Evolutionary conservation across 176 grass and related monocot species (phyloP), one percentile per base, ranked within the genome.

Genomic region (Thalia dealbata): DNA sequence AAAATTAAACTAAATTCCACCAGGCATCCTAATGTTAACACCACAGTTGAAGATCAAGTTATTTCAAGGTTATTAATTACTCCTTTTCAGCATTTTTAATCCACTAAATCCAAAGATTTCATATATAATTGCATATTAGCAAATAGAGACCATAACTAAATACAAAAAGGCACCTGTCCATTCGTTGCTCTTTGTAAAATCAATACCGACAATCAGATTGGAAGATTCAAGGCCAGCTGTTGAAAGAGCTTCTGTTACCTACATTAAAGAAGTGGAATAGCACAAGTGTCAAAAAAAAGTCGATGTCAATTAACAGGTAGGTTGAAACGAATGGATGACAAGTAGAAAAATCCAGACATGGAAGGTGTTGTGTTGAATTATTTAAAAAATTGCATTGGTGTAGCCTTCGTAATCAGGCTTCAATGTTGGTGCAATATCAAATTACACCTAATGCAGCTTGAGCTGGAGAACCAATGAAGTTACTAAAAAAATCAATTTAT

Each of bases 171-270:
- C n/a, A 82, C 87, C 82, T 71, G 83, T 82, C 87, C 87, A 85
- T 14, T 80, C 50, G 60, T 89, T 85, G 87, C 83, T 89, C 77
- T 78, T 85, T 43, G 80, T 89, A 80, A 89, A 89, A 78, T 89
- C 83, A 16, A 89, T 80, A 4, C 87, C 87, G 14, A 89, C 78
- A 8, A 81, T 83, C 52, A 89, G 69, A 64, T 83, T 89, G 12
- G 73, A 89, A 9, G 86, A 85, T 76, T 89, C 86, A 60, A 85
- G 76, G 0, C 79, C 82, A 50, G 58, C 79, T 9, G 6, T 0
- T 25, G 82, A 29, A 44, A 89, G 79, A 48, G 38, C 77, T 0
- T 2, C 22, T 45, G 32, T 82, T 67, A 85, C 76, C 87, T 88
- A 70, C 54, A 73, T 69, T 69, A 44, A n/a, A 52, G 56, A 55